phyloP scores from a whole-genome alignment of 2,329 filamentous ascomycete genomes.

The Botrytis cinerea region DNA sequence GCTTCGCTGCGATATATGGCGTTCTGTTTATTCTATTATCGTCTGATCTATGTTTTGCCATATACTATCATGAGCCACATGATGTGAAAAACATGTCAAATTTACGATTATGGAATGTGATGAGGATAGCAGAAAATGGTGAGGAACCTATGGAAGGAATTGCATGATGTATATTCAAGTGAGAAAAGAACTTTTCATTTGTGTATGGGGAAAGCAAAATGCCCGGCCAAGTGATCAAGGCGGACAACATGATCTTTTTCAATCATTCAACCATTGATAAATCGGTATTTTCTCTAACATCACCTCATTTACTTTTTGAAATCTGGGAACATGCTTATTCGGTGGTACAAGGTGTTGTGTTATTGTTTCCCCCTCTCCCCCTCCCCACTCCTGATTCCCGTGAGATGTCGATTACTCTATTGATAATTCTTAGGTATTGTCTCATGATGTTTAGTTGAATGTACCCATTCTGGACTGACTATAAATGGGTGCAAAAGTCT shows the following conservation, averaged over 20 bases:
- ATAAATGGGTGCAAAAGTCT: not conserved
- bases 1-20: not conserved
- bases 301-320: too few species aligned
- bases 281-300: too few species aligned
- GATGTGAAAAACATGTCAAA: accelerated
- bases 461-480: not conserved
- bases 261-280: too few species aligned
- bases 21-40: not conserved
- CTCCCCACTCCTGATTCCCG: not conserved
- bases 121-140: too few species aligned
- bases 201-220: not conserved
- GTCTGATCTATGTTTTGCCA: not conserved
- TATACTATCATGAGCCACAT: not conserved
- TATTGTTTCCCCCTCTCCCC: not conserved
- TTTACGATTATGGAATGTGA: not conserved
- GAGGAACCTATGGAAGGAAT: not conserved
- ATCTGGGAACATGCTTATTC: not conserved
- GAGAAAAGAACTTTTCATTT: not conserved
- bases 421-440: not conserved
- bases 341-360: not conserved
- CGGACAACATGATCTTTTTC: not conserved
- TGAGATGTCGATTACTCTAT: not conserved
- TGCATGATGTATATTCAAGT: not conserved
- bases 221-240: not conserved
- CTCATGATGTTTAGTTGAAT: not conserved